Conservation (phyloP, 2,329 filamentous ascomycete species). For the Drechmeria coniospora region DNA sequence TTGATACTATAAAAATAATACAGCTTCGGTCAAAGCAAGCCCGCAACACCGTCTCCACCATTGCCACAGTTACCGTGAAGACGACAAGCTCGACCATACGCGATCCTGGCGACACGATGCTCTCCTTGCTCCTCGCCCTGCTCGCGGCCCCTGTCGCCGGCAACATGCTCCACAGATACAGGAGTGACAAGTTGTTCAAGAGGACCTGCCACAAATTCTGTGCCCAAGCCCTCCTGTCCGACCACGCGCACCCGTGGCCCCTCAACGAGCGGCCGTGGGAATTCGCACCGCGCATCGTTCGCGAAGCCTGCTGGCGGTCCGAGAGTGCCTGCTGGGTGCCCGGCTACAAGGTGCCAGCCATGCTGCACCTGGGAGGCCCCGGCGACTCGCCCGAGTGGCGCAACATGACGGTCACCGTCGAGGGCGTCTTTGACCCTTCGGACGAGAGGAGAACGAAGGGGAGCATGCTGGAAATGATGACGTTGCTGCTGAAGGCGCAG, state of each 20-base stretch:
- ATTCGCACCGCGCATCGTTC: slow-evolving; percentile 21
- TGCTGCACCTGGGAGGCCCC: not conserved
- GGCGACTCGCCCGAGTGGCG: not conserved
- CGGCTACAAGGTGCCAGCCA: not conserved
- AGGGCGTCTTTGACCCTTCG: not conserved
- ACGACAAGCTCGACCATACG: too few species aligned
- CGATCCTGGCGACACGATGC: slow-evolving; percentile 1
- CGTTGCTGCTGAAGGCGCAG: not conserved
- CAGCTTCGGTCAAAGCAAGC: too few species aligned
- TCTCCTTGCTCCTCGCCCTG: not conserved
- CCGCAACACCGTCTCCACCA: too few species aligned
- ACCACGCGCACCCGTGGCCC: slow-evolving; percentile 1
- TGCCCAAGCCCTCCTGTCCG: not conserved
- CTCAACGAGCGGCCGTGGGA: slow-evolving; percentile 28
- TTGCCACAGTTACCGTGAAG: too few species aligned
- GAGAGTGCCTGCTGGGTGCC: slow-evolving; percentile 14
- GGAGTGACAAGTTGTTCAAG: not conserved
- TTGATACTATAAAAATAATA: too few species aligned
- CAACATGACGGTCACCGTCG: not conserved
- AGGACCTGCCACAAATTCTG: not conserved
- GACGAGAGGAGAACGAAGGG: not conserved
- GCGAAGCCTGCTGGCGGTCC: slow-evolving; percentile 13
- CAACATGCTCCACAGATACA: not conserved
- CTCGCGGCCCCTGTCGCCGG: not conserved
- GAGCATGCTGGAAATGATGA: not conserved